A percentile compares a stretch with the other conserved stretches of the same genome.
These are phyloP conservation scores for Eimeria sp. DNA, from an alignment of 169 alveolate species.

Conservation along the genomic window DNA sequence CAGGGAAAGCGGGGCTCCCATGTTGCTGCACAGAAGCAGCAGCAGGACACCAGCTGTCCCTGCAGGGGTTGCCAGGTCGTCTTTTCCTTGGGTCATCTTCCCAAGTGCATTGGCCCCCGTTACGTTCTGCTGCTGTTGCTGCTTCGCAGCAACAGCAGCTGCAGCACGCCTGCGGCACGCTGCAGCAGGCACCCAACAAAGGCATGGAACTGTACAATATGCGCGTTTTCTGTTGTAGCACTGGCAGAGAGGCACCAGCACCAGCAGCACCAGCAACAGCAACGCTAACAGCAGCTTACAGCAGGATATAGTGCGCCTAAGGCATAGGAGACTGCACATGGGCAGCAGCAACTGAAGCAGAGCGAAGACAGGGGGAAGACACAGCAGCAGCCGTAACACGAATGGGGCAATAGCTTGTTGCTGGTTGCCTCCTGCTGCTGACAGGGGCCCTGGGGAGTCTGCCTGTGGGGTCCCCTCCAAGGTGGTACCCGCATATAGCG, in stretches of 20 bases:
- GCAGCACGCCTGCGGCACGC: slow-evolving; percentile 11
- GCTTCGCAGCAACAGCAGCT: background rate
- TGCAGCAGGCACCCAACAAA: background rate
- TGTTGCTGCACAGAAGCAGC: background rate
- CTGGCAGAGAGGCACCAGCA: background rate
- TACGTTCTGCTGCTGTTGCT: slow-evolving; percentile 11
- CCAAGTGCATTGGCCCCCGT: background rate
- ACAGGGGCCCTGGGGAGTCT: too few relatives aligned
- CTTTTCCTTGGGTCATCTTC: background rate
- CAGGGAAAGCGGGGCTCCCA: slow-evolving; percentile 59
- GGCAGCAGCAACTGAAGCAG: slow-evolving; percentile 59
- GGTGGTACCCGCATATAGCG: too few relatives aligned
- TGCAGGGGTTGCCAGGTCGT: slow-evolving; percentile 36
- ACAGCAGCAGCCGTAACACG: background rate
- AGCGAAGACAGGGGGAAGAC: slow-evolving; percentile 13
- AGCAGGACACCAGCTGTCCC: background rate
- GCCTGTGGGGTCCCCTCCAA: too few relatives aligned
- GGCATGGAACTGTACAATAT: background rate
- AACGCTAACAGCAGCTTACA: slow-evolving; percentile 26
- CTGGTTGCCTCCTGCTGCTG: too few relatives aligned
- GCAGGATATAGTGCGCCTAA: slow-evolving; percentile 3
- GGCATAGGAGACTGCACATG: slow-evolving; percentile 20
- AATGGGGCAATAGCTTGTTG: background rate
- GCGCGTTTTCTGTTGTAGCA: background rate
- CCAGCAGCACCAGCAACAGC: slow-evolving; percentile 46